These are phyloP conservation scores for Phlyctochytrium arcticum DNA, from an alignment of 192 early-diverging fungal genomes.

Conservation along the genomic window DNA sequence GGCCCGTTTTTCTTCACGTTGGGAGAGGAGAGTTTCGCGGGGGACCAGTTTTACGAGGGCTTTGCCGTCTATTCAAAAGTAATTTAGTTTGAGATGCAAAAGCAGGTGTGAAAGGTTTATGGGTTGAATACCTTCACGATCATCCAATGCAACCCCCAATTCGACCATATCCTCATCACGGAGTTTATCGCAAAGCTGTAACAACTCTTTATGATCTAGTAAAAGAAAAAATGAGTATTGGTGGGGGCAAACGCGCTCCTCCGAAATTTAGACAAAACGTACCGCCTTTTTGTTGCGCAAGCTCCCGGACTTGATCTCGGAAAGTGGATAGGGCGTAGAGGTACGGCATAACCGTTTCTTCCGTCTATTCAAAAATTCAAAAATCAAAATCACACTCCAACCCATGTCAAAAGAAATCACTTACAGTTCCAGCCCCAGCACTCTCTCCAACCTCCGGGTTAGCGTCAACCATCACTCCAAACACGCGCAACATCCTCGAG, in stretches of 20 bases:
- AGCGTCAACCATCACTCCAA: slow-evolving; percentile 71
- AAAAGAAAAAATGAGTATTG: too few species aligned
- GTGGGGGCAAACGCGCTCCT: too few species aligned
- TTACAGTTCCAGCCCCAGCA: too few species aligned
- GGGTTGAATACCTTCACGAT: slow-evolving; percentile 62
- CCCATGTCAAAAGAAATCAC: too few species aligned
- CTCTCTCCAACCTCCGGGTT: slow-evolving; percentile 51
- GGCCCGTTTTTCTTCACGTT: slow-evolving; percentile 49
- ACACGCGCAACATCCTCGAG: slow-evolving; percentile 73
- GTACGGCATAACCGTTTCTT: slow-evolving; percentile 60
- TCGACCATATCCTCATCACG: slow-evolving; percentile 85
- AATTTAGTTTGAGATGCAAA: background rate
- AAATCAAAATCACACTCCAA: slow-evolving; percentile 16
- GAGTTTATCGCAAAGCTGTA: slow-evolving; percentile 78
- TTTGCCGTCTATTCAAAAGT: slow-evolving; percentile 60
- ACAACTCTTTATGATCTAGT: slow-evolving; percentile 51
- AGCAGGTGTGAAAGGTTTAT: background rate
- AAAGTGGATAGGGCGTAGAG: slow-evolving; percentile 76
- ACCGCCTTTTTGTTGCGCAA: slow-evolving; percentile 56
- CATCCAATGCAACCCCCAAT: slow-evolving; percentile 88
- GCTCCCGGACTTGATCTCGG: slow-evolving; percentile 79
- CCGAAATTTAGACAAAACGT: too few species aligned
- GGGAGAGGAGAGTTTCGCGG: slow-evolving; percentile 37
- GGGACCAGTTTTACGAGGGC: slow-evolving; percentile 90
- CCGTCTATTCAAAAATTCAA: too few species aligned